Base-by-base conservation (phyloP, 768 basidiomycete genomes). In the Pleurotus salmoneostramineus region DNA sequence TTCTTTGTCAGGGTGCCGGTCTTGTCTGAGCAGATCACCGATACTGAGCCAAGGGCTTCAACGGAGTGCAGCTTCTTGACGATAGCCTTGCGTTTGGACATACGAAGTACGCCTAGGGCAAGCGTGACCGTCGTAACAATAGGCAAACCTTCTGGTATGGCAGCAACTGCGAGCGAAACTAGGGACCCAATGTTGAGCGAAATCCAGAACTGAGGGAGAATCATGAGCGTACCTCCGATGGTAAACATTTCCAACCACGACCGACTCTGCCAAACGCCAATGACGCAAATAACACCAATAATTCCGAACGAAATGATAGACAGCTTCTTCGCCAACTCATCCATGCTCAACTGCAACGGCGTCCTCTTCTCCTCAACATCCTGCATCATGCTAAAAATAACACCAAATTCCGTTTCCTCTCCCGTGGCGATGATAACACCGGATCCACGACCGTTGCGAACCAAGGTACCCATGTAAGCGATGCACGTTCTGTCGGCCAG, bases 231-330 rank as follows among this genome's bases (percentile, higher is more conserved):
- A 95, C 95, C 95, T 77, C 95, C 95, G 61, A 98, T 98, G 6
- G 95, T 98, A 68, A 98, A 98, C 96, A 98, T 98, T 48, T 96
- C 95, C 8, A 98, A 74, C 95, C 94, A 97, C 7, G 89, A 82
- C 15, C 96, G 80, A 40, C 84, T 77, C 67, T 98, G 95, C 61
- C 87, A 72, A 12, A 95, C 84, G 6, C 95, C 96, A 61, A 98
- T 88, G 54, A 98, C 71, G 71, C 91, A 92, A 50, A 98, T 98
- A 36, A 97, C 69, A 4, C 95, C 95, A 62, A 98, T 98, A 50
- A 98, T 81, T n/a, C 85, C 90, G 62, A 98, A 98, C 3, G 95
- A 97, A 59, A 95, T 68, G 31, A 93, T 75, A 1, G 95, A 96
- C 1, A 98, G 81, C 61, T 91, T 91, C 71, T 93, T 89, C 1